Conservation (phyloP, 2,329 filamentous ascomycete species). For the Aspergillus ustus region DNA sequence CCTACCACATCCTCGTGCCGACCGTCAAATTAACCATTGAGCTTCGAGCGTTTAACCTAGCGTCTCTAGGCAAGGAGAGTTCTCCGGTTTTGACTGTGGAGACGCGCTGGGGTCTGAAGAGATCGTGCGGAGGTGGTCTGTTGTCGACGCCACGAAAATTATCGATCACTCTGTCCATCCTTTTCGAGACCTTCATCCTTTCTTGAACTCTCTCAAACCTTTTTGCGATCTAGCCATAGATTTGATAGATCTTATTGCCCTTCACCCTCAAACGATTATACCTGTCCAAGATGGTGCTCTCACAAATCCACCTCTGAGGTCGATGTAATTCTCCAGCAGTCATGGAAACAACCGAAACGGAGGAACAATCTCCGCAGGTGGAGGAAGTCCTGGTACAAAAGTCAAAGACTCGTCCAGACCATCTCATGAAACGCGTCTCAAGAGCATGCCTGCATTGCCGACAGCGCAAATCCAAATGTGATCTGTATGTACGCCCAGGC, state of each 20-base stretch:
- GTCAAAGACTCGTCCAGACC: constrained; percentile 33
- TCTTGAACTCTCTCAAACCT: neutral
- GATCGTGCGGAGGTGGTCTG: constrained; percentile 13
- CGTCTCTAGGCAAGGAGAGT: neutral
- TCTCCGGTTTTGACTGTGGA: constrained; percentile 10
- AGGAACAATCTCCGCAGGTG: constrained; percentile 23
- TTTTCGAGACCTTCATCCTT: neutral
- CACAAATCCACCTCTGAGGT: neutral
- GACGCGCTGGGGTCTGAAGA: neutral
- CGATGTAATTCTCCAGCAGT: neutral
- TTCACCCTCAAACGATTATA: neutral
- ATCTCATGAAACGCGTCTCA: constrained; percentile 51
- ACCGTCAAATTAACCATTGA: constrained; percentile 1
- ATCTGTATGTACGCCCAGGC: constrained; percentile 49
- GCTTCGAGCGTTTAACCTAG: neutral
- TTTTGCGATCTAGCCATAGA: neutral
- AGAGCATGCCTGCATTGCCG: constrained; percentile 55
- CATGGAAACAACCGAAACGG: constrained; percentile 21
- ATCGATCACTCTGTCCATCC: neutral
- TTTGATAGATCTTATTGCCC: neutral
- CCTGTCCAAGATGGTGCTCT: constrained; percentile 10
- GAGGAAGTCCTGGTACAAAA: constrained; percentile 20
- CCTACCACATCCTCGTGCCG: neutral
- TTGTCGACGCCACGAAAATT: neutral
- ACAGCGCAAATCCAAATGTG: constrained; percentile 56